Evolutionary conservation across 306 rosid genomes (phyloP).

Genomic region (Prunus padus): DNA sequence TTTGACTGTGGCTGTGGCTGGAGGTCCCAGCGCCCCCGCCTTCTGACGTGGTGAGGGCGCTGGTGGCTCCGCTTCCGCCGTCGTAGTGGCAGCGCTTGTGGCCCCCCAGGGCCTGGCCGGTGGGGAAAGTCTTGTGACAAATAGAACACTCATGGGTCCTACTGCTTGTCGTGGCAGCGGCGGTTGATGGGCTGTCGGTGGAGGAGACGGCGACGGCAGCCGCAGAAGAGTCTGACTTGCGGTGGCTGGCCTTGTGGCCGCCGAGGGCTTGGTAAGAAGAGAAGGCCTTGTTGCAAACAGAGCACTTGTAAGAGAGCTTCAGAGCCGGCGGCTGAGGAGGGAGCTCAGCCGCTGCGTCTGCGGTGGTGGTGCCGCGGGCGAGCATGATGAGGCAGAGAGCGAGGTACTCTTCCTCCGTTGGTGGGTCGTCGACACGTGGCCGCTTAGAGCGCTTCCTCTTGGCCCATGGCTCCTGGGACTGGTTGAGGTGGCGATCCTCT

Average conservation of each 20-base stretch:
- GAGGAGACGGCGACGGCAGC: constrained; percentile 16
- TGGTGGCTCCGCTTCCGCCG: constrained; percentile 43
- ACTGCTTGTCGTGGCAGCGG: constrained; percentile 2
- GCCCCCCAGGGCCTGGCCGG: constrained; percentile 94
- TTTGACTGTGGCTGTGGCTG: constrained; percentile 33
- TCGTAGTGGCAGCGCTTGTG: constrained; percentile 98
- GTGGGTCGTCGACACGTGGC: constrained; percentile 41
- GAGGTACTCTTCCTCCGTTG: constrained; percentile 77
- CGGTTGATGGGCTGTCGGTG: constrained; percentile 3
- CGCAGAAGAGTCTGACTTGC: constrained; percentile 39
- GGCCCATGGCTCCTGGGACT: constrained; percentile 54
- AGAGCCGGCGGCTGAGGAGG: constrained; percentile 22
- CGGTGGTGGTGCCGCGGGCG: constrained; percentile 45
- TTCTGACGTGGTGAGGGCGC: constrained; percentile 45
- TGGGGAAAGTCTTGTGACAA: constrained; percentile 78
- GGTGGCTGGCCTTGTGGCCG: constrained; percentile 96
- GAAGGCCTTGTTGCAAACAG: constrained; percentile 69
- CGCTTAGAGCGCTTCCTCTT: constrained; percentile 74
- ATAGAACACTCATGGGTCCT: constrained; percentile 78
- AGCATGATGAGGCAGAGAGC: constrained; percentile 99
- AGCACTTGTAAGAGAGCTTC: constrained; percentile 53
- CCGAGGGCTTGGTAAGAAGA: constrained; percentile 89
- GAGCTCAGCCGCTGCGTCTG: neutral
- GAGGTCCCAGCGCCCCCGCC: constrained; percentile 41
- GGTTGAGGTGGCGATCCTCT: constrained; percentile 25